Percentiles rank a stretch among this genome's conserved stretches.
These are phyloP conservation scores for Pythium monospermum DNA, from an alignment of 352 stramenopile genomes.

Conservation along the genomic window DNA sequence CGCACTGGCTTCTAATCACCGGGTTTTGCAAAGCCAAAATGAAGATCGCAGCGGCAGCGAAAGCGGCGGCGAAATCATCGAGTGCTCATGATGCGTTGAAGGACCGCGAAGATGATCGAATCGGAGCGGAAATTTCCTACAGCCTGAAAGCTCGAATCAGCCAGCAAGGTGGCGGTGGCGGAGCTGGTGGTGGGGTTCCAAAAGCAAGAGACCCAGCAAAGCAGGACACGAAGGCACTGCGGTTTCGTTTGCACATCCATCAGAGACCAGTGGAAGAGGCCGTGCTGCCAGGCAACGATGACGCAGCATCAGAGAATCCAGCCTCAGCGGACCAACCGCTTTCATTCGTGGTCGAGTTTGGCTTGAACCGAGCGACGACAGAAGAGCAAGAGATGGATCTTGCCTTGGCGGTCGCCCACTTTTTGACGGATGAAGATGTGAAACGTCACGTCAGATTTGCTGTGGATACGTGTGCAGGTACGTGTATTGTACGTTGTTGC, in stretches of 20 bases:
- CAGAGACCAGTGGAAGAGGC: neutral
- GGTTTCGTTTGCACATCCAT: neutral
- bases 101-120: neutral
- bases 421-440: constrained; percentile 33
- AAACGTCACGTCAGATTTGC: constrained; percentile 29
- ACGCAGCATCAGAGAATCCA: too few relatives aligned
- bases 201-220: too few relatives aligned
- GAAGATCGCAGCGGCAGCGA: neutral
- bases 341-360: constrained; percentile 24
- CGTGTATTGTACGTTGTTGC: neutral
- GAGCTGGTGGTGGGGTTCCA: too few relatives aligned
- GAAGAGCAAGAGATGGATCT: constrained; percentile 55
- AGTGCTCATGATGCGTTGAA: too few relatives aligned
- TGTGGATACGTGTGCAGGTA: constrained; percentile 38
- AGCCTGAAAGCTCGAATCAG: constrained; percentile 8
- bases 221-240: too few relatives aligned
- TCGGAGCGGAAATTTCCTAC: constrained; percentile 2
- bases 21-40: too few relatives aligned
- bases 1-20: too few relatives aligned
- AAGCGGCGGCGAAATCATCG: neutral
- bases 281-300: too few relatives aligned
- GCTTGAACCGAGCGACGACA: constrained; percentile 18
- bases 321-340: too few relatives aligned
- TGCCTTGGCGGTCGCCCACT: constrained; percentile 34
- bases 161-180: too few relatives aligned